These are phyloP conservation scores for Dioscorea cayenensis DNA, from an alignment of 116 monocot genomes.

Conservation along the genomic window DNA sequence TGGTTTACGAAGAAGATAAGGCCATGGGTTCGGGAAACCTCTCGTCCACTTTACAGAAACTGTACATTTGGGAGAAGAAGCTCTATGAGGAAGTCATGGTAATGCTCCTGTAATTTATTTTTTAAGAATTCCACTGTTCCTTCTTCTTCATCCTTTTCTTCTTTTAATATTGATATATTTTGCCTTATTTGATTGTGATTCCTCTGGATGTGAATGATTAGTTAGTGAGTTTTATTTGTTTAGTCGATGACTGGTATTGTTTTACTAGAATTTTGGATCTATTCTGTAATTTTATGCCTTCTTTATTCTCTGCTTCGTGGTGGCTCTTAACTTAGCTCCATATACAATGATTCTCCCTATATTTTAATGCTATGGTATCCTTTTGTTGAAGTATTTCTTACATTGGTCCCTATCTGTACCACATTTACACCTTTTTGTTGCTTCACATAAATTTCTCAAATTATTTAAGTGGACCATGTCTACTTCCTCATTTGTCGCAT, in stretches of 20 bases:
- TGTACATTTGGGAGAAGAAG: slow-evolving; percentile 92
- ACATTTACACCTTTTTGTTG: not conserved
- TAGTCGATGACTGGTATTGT: not conserved
- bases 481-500: not conserved
- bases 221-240: not conserved
- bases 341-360: not conserved
- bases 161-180: not conserved
- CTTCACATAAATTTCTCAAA: not conserved
- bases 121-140: not conserved
- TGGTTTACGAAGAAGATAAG: slow-evolving; percentile 56
- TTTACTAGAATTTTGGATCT: too few species aligned
- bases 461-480: not conserved
- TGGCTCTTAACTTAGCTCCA: not conserved
- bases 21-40: slow-evolving; percentile 55
- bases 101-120: not conserved
- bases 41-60: slow-evolving; percentile 76
- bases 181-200: not conserved
- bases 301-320: not conserved
- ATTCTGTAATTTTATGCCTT: not conserved
- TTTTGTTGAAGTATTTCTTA: not conserved
- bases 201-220: not conserved
- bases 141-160: not conserved
- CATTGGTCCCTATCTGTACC: too few species aligned
- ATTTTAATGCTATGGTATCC: not conserved
- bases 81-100: slow-evolving; percentile 92